Evolutionary conservation across 768 basidiomycete species (phyloP), one percentile per base, ranked within the genome.

Genomic region (Leccinum uliginosum): DNA sequence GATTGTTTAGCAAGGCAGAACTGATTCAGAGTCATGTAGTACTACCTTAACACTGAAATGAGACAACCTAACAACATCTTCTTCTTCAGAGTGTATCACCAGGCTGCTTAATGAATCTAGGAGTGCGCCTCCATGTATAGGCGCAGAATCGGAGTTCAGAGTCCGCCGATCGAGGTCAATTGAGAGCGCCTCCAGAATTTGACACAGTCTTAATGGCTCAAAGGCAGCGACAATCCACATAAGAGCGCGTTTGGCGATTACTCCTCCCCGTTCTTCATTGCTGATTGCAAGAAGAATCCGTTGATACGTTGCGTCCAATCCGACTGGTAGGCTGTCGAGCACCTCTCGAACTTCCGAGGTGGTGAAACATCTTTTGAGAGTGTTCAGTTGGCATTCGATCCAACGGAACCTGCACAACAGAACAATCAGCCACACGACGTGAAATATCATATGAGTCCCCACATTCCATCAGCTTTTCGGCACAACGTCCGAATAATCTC

Each of bases 381-480:
- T 40, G 9, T 19, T 40, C 38, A 40, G 8, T 40, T 40, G 38
- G 10, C 38, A 40, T 40, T 40, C 38, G 0, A 40, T 40, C 38
- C n/a, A 40, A 1, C 38, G 38, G 15, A 40, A 40, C 38, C 38
- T 40, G n/a, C 4, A 17, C 0, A 40, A 40, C 38, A 40, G n/a
- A 40, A n/a, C 0, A 40, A 40, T 40, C 8, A 40, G n/a, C 38
- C n/a, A n/a, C 35, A 8, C 9, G 35, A 38, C 8, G n/a, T 1
- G 6, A 15, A n/a, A n/a, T 17, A 38, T n/a, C 15, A 38, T 9
- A n/a, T n/a, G n/a, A n/a, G 19, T 23, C 17, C 23, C 34, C 40
- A 61, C 62, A 62, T 62, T 26, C 62, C 59, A 40, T 56, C 53
- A 5, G 59, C 62, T 26, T 46, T 50, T 5, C 19, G 0, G 10